phyloP scores from a whole-genome alignment of 2,329 filamentous ascomycete genomes.

The Pseudogymnoascus sp. region DNA sequence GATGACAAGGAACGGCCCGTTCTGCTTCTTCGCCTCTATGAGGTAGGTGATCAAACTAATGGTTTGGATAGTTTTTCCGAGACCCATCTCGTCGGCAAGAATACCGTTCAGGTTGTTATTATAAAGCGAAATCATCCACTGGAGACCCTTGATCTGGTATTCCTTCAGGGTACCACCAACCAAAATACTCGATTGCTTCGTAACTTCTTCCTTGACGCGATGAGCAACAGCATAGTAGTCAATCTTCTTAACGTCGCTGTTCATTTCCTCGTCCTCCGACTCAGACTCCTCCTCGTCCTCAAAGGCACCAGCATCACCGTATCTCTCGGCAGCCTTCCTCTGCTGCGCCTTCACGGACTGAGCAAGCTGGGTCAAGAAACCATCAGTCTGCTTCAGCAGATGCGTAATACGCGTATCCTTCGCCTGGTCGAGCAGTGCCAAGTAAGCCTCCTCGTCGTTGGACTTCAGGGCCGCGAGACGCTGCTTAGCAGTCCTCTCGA shows the following conservation, averaged over 20 bases:
- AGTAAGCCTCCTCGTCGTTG: constrained; percentile 97
- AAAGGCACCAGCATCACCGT: constrained; percentile 51
- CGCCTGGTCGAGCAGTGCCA: constrained; percentile 94
- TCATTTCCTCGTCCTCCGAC: constrained; percentile 60
- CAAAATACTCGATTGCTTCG: constrained; percentile 71
- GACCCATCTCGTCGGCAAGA: constrained; percentile 97
- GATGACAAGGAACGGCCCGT: constrained; percentile 90
- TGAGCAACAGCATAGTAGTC: constrained; percentile 99
- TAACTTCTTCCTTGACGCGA: constrained; percentile 87
- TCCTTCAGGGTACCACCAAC: constrained; percentile 92
- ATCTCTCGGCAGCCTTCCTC: constrained; percentile 69
- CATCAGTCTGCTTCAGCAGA: constrained; percentile 90
- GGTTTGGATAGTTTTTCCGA: constrained; percentile 98
- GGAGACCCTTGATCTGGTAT: constrained; percentile 95
- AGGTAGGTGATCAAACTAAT: constrained; percentile 96
- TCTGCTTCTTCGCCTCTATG: constrained; percentile 89
- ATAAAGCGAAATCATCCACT: constrained; percentile 99
- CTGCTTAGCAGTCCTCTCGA: constrained; percentile 96
- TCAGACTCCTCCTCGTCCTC: constrained; percentile 53
- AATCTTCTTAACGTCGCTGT: constrained; percentile 69
- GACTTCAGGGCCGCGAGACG: constrained; percentile 98
- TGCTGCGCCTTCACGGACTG: constrained; percentile 93
- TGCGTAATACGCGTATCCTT: constrained; percentile 99
- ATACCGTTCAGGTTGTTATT: constrained; percentile 99
- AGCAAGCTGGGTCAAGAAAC: constrained; percentile 91